Evolutionary conservation across 148 eudicot genomes (phyloP), one percentile per base, ranked within the genome.

Genomic region (Silene uniflora): DNA sequence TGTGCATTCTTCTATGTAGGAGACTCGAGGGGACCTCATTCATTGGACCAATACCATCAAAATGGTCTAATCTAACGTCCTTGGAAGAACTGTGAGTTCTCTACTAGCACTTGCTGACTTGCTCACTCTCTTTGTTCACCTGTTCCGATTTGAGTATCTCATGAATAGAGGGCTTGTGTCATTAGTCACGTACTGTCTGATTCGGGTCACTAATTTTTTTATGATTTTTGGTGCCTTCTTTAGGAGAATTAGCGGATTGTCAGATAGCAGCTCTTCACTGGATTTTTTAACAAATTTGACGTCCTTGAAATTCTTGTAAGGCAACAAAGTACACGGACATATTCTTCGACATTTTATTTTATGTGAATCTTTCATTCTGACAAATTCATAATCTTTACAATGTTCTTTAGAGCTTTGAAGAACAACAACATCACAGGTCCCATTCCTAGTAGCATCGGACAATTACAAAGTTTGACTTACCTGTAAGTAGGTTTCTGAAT

Each of bases 181-280:
- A 9, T 71, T 44, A 14, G 10, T 22, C 8, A 21, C 18, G 17
- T n/a, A n/a, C n/a, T n/a, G n/a, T 13, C 16, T 13, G 6, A 60
- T 42, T 39, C 21, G 47, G 8, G 10, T 18, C 14, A 60, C 9
- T 77, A 77, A 77, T 35, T 5, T 62, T 61, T 59, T 72, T 18
- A 16, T 27, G 29, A 7, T 54, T 81, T 3, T 27, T 27, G 29
- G 61, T 39, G 32, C 18, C 27, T 14, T 47, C 22, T 74, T 47
- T 65, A 91, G 97, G 97, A 88, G 91, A 80, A 84, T 91, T 81
- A 85, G 87, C 71, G 94, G 89, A 80, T 67, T 91, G 84, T 81
- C 85, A 21, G 90, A 90, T 84, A 81, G 86, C 69, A 85, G 86
- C 84, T 83, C 83, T 72, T 83, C 97, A 5, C 75, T 92, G 80